phyloP scores from a whole-genome alignment of 108 stramenopile genomes.

The Schizochytrium sp. region DNA sequence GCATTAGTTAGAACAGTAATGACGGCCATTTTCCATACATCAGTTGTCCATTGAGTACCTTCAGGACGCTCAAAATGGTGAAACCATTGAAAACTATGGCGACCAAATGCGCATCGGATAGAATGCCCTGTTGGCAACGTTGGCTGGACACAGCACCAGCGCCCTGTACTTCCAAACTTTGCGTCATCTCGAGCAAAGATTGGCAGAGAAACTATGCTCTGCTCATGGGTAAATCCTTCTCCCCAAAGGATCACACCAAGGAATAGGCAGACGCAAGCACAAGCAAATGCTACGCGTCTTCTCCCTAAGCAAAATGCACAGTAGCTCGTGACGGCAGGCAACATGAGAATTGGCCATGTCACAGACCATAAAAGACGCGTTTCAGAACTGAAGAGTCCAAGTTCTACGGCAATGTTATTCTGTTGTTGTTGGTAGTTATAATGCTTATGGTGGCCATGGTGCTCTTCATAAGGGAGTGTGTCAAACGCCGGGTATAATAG shows the following conservation, averaged over 20 bases:
- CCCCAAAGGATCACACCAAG: no score
- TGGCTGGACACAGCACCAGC: constrained; percentile 35
- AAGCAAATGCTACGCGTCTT: background rate
- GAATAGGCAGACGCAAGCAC: no score
- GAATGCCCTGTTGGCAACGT: background rate
- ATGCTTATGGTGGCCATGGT: no score
- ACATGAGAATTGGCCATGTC: background rate
- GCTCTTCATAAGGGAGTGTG: no score
- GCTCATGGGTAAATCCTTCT: no score
- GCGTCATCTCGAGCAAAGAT: constrained; percentile 13
- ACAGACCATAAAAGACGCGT: background rate
- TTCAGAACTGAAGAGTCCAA: background rate
- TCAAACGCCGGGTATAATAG: no score
- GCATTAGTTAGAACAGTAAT: constrained; percentile 39
- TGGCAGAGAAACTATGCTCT: background rate
- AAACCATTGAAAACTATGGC: background rate
- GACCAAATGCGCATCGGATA: background rate
- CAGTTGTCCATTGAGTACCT: background rate
- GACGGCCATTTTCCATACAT: background rate
- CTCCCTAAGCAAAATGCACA: background rate
- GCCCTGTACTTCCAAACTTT: background rate
- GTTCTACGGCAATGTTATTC: no score
- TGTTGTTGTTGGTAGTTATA: no score
- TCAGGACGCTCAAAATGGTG: background rate
- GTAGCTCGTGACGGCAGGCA: background rate